Evolutionary conservation across 768 basidiomycete genomes (phyloP), one percentile per base, ranked within the genome.

Genomic region (Dentipellis fragilis): DNA sequence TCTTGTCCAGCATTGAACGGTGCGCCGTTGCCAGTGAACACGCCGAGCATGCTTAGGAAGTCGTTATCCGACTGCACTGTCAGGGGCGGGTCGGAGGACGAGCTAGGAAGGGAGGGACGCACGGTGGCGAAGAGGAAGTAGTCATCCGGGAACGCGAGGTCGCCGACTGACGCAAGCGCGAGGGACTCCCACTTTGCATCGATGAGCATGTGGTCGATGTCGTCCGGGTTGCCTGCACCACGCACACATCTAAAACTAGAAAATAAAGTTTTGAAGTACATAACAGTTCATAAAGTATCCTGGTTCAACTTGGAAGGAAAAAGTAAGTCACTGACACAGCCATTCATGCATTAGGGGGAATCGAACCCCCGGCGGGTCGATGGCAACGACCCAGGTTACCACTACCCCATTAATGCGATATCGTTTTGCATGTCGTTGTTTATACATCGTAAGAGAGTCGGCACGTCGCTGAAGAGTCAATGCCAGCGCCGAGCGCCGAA

Each of bases 121-220:
- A 83, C 82, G 4, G 73, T 76, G 11, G 79, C 78, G 70, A 85
- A 82, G 38, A 87, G 66, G 72, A 86, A 86, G 64, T 77, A 85
- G 62, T 87, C 85, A 58, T 86, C 68, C 0, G 84, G 85, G 65
- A 69, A 75, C 1, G 59, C 65, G 1, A 72, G 66, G 57, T 82
- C 81, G 10, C 72, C 64, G 17, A 75, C 75, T 0, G 83, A 76
- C 3, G 79, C 83, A 7, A 86, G 69, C 8, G 81, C 78, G 12
- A 84, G 70, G 1, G 79, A 80, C 62, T 87, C 85, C 82, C 83
- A 87, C 68, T 86, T 87, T 0, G 75, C 77, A 57, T 76, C 75
- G 50, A 87, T 76, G n/a, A 84, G 71, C 0, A 75, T 79, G 36
- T 70, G n/a, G n/a, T n/a, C n/a, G n/a, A n/a, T 57, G 58, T 83